Conservation (phyloP, 2,329 filamentous ascomycete genomes). For the Calonectria hongkongensis region DNA sequence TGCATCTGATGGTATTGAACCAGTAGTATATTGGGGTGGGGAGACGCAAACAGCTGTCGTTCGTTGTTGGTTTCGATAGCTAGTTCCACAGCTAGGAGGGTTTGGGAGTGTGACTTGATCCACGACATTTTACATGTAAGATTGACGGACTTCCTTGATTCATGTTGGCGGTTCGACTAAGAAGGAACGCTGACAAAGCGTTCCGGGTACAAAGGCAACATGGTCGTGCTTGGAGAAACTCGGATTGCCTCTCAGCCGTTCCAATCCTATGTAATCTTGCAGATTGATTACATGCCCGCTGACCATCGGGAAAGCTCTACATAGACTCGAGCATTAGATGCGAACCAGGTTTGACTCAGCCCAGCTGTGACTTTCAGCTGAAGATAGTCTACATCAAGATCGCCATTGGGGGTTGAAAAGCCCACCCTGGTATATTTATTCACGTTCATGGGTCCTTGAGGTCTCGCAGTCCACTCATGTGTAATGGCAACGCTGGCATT, state of each 20-base stretch:
- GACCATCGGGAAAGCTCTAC: not conserved
- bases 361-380: not conserved
- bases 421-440: not conserved
- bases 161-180: too few relatives aligned
- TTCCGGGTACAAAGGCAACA: too few relatives aligned
- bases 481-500: conserved; percentile 33
- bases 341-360: too few relatives aligned
- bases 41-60: too few relatives aligned
- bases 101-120: not conserved
- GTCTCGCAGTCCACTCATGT: conserved; percentile 1
- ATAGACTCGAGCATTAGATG: not conserved
- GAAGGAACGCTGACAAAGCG: not conserved
- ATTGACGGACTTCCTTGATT: not conserved
- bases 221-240: too few relatives aligned
- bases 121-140: not conserved
- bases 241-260: too few relatives aligned
- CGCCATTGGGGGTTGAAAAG: conserved; percentile 5
- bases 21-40: not conserved
- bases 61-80: not conserved
- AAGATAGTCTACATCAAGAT: not conserved
- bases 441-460: not conserved
- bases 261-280: too few relatives aligned
- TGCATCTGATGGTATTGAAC: not conserved
- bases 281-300: not conserved
- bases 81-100: not conserved